Base-by-base conservation (phyloP, 129 eudicot species). In the Glebionis coronaria region DNA sequence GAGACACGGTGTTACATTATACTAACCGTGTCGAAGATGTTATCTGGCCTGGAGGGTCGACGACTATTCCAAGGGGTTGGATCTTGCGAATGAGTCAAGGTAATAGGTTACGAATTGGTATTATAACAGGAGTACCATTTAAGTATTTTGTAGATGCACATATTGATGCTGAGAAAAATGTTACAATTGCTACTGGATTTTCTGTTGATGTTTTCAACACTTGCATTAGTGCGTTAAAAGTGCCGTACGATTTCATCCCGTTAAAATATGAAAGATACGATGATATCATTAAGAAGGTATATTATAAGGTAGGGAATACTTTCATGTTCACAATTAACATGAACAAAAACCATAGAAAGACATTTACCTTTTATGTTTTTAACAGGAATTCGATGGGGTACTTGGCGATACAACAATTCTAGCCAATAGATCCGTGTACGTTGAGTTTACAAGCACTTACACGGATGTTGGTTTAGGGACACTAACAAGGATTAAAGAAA, bases 41-140 rank as follows among this genome's bases (percentile, higher is more conserved):
- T 44, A 68, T 81, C 4, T 81, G 86, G 90, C 86, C 80, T 0
- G 86, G 83, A 54, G 74, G 63, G 7, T 56, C 73, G 9, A 49
- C n/a, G 3, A n/a, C 20, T 1, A 13, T 31, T 20, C 90, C 86
- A 20, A 80, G 28, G 54, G 82, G 83, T 16, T 79, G 76, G 79
- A 69, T 18, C 27, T 23, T 63, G 21, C 62, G 58, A 8, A 14
- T 13, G 13, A 47, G 9, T 65, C 63, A 29, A 42, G 74, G 76
- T 12, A 76, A 57, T 40, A 75, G 44, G 62, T 59, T 81, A 19
- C 50, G 63, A 35, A 67, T 81, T 56, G 86, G 79, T 4, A 67
- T 76, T 15, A 68, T 76, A n/a, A 67, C 44, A 6, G 62, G 53
- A 20, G 21, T 12, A 8, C 54, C 12, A 0, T 85, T 72, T 61